phyloP scores from a whole-genome alignment of 108 stramenopile genomes.

The Nitzschia putrida region DNA sequence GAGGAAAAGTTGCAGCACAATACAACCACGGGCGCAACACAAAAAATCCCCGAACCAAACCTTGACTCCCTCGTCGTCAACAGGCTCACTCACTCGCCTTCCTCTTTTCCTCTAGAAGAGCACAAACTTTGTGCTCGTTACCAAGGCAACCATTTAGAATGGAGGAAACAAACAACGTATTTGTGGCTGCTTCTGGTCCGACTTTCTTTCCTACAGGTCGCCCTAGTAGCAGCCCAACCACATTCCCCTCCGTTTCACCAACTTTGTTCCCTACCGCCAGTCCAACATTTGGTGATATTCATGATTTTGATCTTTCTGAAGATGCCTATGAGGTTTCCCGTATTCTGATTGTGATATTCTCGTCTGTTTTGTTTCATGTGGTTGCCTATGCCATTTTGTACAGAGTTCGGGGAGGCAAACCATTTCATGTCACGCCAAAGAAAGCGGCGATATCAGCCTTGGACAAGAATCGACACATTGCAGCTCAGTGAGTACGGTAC shows the following conservation, averaged over 20 bases:
- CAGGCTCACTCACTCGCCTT: too few species aligned
- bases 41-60: too few species aligned
- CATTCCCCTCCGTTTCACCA: background rate
- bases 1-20: too few species aligned
- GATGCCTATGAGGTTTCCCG: background rate
- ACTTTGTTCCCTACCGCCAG: background rate
- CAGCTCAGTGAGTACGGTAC: background rate
- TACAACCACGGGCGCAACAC: too few species aligned
- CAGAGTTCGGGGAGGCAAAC: background rate
- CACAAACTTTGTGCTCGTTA: too few species aligned
- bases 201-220: background rate
- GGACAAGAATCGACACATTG: background rate
- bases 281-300: background rate
- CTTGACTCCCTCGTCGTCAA: too few species aligned
- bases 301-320: background rate
- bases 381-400: background rate
- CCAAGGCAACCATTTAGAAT: too few species aligned
- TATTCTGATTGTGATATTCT: background rate
- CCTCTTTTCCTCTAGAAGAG: too few species aligned
- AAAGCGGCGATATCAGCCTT: background rate
- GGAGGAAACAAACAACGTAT: too few species aligned
- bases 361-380: background rate
- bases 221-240: background rate
- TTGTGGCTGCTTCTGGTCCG: too few species aligned
- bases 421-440: slow-evolving; percentile 2